Evolutionary conservation across 495 filamentous ascomycete genomes (phyloP).

Genomic region (Aspergillus ellipticus): DNA sequence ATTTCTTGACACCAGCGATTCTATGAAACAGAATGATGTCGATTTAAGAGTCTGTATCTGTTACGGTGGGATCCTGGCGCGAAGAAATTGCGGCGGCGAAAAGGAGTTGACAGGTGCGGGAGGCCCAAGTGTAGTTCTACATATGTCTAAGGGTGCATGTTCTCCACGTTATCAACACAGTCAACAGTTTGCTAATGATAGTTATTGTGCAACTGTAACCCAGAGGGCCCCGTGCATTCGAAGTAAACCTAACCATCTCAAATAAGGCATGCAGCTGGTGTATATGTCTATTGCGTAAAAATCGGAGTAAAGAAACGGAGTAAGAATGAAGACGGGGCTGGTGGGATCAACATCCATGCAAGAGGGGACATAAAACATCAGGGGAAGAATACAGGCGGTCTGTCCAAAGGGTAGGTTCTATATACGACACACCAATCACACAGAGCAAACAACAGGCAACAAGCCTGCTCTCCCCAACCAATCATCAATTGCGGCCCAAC

Average conservation of each 20-base stretch:
- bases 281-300: not conserved
- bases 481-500: constrained; percentile 62
- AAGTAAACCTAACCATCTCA: not conserved
- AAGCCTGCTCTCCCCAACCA: too few relatives aligned
- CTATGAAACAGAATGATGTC: constrained; percentile 14
- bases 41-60: constrained; percentile 17
- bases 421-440: not conserved
- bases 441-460: too few relatives aligned
- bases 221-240: not conserved
- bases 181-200: constrained; percentile 6
- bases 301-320: not conserved
- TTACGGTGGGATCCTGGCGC: not conserved
- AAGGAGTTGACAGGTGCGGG: constrained; percentile 1
- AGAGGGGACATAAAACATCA: not conserved
- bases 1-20: constrained; percentile 21
- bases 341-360: not conserved
- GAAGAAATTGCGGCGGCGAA: not conserved
- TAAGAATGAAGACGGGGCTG: not conserved
- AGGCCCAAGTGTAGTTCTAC: constrained; percentile 15
- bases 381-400: not conserved
- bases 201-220: not conserved
- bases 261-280: not conserved
- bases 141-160: constrained; percentile 22
- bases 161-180: constrained; percentile 6
- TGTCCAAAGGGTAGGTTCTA: not conserved